Percentiles rank a stretch among this genome's conserved stretches.
Evolutionary conservation across 495 filamentous ascomycete genomes (phyloP).

Genomic region (Copromyces sp.): DNA sequence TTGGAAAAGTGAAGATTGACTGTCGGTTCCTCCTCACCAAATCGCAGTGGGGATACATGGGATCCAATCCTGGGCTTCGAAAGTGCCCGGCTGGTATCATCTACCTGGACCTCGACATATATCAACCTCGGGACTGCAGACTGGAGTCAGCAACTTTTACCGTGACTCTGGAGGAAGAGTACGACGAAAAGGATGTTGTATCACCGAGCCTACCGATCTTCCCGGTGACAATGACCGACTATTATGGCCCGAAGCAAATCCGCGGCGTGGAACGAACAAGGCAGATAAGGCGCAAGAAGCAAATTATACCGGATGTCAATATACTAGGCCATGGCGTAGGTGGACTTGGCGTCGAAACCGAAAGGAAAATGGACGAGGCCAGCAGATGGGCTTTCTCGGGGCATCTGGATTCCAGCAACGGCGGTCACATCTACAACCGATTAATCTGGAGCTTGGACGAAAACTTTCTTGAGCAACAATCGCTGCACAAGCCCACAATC

Average conservation of each 20-base stretch:
- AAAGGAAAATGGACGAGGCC: constrained; percentile 2
- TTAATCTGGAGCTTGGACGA: constrained; percentile 27
- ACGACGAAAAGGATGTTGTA: not conserved
- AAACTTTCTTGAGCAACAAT: constrained; percentile 16
- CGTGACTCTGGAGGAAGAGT: constrained; percentile 20
- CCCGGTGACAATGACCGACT: constrained; percentile 6
- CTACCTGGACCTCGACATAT: constrained; percentile 24
- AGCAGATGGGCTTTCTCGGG: constrained; percentile 11
- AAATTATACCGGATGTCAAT: constrained; percentile 3
- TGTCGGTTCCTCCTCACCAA: constrained; percentile 25
- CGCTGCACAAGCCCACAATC: constrained; percentile 20
- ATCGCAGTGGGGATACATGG: constrained; percentile 25
- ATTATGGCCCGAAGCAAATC: constrained; percentile 12
- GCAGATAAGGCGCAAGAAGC: constrained; percentile 1
- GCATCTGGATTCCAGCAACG: not conserved
- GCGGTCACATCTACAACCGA: constrained; percentile 10
- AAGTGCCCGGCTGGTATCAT: constrained; percentile 21
- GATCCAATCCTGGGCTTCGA: not conserved
- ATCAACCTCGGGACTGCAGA: constrained; percentile 19
- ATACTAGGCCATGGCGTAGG: constrained; percentile 8
- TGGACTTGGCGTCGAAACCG: constrained; percentile 8
- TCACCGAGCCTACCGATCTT: not conserved
- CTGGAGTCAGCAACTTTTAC: constrained; percentile 21
- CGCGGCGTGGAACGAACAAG: constrained; percentile 3
- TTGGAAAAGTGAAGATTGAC: constrained; percentile 19